A percentile compares a stretch with the other conserved stretches of the same genome.
Conservation (phyloP, 768 basidiomycete genomes). For the Auricularia sp. region DNA sequence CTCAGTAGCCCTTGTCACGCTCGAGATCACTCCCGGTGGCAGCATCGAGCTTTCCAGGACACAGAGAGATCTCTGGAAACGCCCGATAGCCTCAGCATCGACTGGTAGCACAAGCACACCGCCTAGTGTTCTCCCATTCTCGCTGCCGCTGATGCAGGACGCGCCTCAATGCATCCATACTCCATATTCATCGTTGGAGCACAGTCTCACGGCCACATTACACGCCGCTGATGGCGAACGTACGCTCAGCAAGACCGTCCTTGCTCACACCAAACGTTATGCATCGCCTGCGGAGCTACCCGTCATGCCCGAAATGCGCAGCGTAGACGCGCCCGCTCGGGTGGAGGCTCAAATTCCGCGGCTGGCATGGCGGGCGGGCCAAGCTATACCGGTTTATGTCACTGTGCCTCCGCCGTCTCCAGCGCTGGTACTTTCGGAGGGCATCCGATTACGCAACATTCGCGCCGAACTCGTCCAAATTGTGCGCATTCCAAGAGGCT, state of each 20-base stretch:
- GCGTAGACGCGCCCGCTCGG: constrained; percentile 50
- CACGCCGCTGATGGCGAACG: constrained; percentile 33
- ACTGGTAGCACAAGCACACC: constrained; percentile 14
- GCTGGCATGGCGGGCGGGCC: constrained; percentile 58
- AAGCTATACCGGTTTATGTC: constrained; percentile 69
- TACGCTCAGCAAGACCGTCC: constrained; percentile 42
- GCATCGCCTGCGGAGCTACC: constrained; percentile 53
- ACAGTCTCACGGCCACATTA: constrained; percentile 59
- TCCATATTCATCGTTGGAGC: constrained; percentile 58
- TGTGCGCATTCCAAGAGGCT: constrained; percentile 8
- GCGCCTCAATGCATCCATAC: constrained; percentile 78
- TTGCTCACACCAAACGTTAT: constrained; percentile 67
- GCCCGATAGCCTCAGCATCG: constrained; percentile 23
- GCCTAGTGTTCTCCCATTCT: constrained; percentile 66
- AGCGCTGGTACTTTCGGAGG: constrained; percentile 56
- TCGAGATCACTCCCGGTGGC: constrained; percentile 49
- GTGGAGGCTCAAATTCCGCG: constrained; percentile 65
- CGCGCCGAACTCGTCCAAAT: constrained; percentile 66
- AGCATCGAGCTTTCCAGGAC: constrained; percentile 57
- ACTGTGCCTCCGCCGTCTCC: constrained; percentile 66
- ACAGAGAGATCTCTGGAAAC: constrained; percentile 46
- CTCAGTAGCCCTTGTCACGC: constrained; percentile 52
- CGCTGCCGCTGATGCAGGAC: constrained; percentile 68
- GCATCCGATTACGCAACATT: constrained; percentile 69
- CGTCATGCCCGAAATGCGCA: constrained; percentile 48